phyloP scores from a whole-genome alignment of 306 rosid species.

The Gillenia trifoliata region DNA sequence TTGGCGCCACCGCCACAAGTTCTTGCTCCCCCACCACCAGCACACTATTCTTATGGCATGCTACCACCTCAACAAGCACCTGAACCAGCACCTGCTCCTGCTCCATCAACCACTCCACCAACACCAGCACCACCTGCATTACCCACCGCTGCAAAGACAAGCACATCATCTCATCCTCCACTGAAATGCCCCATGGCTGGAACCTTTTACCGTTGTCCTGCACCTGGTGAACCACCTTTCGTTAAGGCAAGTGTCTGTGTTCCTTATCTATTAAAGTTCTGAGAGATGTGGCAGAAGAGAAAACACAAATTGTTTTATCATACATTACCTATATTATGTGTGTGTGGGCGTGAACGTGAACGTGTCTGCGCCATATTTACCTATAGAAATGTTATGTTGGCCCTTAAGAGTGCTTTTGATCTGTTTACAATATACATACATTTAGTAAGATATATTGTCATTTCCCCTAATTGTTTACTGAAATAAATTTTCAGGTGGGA shows the following conservation, averaged over 20 bases:
- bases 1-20: conserved; percentile 45
- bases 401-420: neutral
- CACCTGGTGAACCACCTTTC: conserved; percentile 83
- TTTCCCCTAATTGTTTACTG: neutral
- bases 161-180: conserved; percentile 63
- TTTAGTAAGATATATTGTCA: neutral
- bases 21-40: conserved; percentile 18
- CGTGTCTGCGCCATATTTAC: too few relatives aligned
- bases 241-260: conserved; percentile 52
- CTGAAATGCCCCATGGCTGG: conserved; percentile 97
- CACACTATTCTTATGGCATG: conserved; percentile 34
- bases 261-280: neutral
- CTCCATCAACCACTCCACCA: conserved; percentile 44
- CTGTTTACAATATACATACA: neutral
- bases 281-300: neutral
- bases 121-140: conserved; percentile 36
- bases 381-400: neutral
- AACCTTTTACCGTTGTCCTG: conserved; percentile 73
- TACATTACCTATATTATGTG: neutral
- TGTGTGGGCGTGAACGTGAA: neutral
- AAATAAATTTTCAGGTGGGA: conserved; percentile 65
- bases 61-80: conserved; percentile 34
- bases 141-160: conserved; percentile 51
- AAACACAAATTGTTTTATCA: neutral
- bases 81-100: conserved; percentile 29